Evolutionary conservation across 1,139 yeast genomes (phyloP), one percentile per base, ranked within the genome.

Genomic region (Geotrichum carabidarum): DNA sequence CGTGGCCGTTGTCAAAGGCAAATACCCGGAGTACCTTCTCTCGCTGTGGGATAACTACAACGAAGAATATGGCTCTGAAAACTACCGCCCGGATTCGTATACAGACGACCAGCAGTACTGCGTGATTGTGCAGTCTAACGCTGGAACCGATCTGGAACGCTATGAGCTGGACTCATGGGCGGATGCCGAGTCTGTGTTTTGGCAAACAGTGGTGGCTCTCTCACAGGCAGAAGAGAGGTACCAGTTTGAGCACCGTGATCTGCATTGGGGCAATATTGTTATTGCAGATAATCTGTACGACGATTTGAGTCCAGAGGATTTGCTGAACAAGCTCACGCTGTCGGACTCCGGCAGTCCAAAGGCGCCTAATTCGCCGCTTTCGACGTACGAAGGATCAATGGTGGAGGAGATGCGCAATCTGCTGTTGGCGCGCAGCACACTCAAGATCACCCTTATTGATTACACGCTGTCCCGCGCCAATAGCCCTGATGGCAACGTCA

Each of bases 231-330:
- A 84, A 65, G 66, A 70, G 14, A 64, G 68, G 45, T 70, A 71
- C 57, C 73, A 76, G 58, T 83, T 83, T 68, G 89, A 84, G 67
- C 90, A 84, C 63, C 74, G 90, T 34, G 86, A 83, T 65, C 68
- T 84, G 58, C 84, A 81, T 59, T 75, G 84, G 76, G 83, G 83
- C 14, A 84, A 83, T 62, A 71, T 84, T 53, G 71, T 68, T 55
- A 69, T 72, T 45, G 63, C 46, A 7, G 59, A 58, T n/a, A 44
- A 45, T n/a, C 36, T 34, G 7, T 46, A 41, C 35, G 51, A 48
- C 8, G 42, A 35, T 9, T n/a, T 42, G n/a, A 36, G 18, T n/a
- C 27, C 47, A 4, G 49, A 45, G 35, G 49, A 45, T 17, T 36
- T 45, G 7, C 35, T 45, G 42, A 30, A 36, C 17, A 45, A 36